Evolutionary conservation across 2,329 filamentous ascomycete species (phyloP), one percentile per base, ranked within the genome.

Genomic region (Mycosphaerella sp.): DNA sequence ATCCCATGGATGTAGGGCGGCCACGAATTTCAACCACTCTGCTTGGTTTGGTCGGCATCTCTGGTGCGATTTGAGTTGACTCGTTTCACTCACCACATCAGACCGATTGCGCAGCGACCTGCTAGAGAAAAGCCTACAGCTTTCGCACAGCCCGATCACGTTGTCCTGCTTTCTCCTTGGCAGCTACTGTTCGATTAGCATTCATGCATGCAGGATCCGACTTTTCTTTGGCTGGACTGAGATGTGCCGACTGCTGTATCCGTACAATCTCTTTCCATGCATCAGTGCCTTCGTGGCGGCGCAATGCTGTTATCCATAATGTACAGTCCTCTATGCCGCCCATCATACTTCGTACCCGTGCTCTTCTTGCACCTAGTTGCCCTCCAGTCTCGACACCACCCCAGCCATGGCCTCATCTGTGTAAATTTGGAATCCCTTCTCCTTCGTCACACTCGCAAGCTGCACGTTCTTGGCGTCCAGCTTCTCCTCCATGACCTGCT

Each of bases 401-500:
- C 83, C 80, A 56, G 88, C 88, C 93, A 98, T 98, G 78, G 97
- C 92, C 69, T 92, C 89, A 67, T 98, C 93, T 55, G 85, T 87
- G 79, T 98, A 98, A 83, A 98, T 96, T 77, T 89, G 86, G 81
- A 98, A 98, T 53, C 93, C 93, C 76, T 88, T 92, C 63, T 96
- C 92, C 80, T 91, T 95, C 59, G 93, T 98, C 54, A 98, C 93
- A 70, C 92, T 97, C 51, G 93, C 93, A 64, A 98, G 75, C 78
- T 98, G 93, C 62, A 98, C 93, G 70, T 98, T 98, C 83, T 98
- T 98, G 61, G 90, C 82, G 72, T 98, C 93, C 57, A 98, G 80
- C 79, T 98, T 98, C 83, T 98, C 93, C 77, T 98, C 93, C 93
- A 98, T 98, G 64, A 98, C 93, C 77, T 98, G 93, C 81, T 97